A percentile compares a stretch with the other conserved stretches of the same genome.
phyloP scores from a whole-genome alignment of 2,329 filamentous ascomycete species.

The Cadophora sp. region DNA sequence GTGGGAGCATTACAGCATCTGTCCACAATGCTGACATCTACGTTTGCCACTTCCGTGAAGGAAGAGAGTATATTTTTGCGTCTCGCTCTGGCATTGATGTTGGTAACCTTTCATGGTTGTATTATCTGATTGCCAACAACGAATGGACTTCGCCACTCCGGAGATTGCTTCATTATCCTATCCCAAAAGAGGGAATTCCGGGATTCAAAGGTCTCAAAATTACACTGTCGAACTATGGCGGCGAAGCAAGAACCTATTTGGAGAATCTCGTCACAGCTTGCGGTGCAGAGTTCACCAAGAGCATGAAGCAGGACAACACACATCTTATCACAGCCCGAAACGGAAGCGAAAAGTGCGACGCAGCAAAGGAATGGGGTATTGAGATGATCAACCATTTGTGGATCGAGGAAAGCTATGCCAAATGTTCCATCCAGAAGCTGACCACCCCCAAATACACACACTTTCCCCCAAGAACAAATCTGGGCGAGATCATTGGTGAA shows the following conservation, averaged over 20 bases:
- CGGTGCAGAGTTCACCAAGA: conserved; percentile 91
- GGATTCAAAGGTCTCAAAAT: conserved; percentile 81
- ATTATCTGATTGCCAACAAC: conserved; percentile 87
- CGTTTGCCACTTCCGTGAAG: conserved; percentile 87
- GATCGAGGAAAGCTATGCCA: conserved; percentile 97
- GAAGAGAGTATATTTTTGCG: conserved; percentile 77
- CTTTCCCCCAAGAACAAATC: conserved; percentile 88
- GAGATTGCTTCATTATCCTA: conserved; percentile 87
- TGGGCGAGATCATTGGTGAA: conserved; percentile 91
- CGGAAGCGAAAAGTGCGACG: conserved; percentile 90
- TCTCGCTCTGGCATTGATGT: conserved; percentile 81
- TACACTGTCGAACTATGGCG: conserved; percentile 95
- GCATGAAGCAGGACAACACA: conserved; percentile 93
- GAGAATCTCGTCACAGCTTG: conserved; percentile 88
- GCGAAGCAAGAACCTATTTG: conserved; percentile 90
- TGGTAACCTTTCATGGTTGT: conserved; percentile 93
- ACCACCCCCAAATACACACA: conserved; percentile 80
- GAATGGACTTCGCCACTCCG: conserved; percentile 86
- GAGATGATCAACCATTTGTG: conserved; percentile 93
- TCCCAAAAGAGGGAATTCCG: conserved; percentile 77
- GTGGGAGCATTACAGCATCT: conserved; percentile 70
- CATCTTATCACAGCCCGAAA: conserved; percentile 92
- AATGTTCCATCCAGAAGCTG: conserved; percentile 77
- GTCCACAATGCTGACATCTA: conserved; percentile 80
- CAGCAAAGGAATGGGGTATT: conserved; percentile 91